Conservation (phyloP, 2,329 filamentous ascomycete species). For the Lasiodiplodia sp. region DNA sequence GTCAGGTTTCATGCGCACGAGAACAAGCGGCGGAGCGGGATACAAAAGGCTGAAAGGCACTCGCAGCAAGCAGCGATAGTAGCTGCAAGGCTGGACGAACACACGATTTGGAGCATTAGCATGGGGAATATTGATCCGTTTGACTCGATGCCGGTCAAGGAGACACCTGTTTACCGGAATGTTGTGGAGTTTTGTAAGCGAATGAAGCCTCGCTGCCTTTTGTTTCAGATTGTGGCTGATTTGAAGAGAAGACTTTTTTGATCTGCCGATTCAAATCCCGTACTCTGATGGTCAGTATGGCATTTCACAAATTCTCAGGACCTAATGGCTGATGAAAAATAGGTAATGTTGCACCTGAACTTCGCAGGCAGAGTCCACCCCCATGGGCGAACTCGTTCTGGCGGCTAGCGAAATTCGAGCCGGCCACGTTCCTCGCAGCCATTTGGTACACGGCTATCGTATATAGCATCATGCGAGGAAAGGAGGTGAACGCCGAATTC, state of each 20-base stretch:
- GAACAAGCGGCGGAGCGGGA: slow-evolving; percentile 1
- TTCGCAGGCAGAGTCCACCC: background rate
- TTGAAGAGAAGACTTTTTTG: background rate
- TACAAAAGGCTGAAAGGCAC: background rate
- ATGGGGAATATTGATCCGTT: background rate
- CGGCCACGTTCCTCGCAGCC: background rate
- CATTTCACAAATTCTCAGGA: too few species aligned
- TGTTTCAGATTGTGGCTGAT: background rate
- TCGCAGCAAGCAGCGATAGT: background rate
- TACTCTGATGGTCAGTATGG: background rate
- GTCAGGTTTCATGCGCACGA: background rate
- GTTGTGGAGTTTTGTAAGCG: background rate
- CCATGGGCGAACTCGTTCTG: background rate
- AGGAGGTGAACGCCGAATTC: background rate
- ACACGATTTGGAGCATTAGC: background rate
- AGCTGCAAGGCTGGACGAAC: background rate
- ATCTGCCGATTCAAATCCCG: background rate
- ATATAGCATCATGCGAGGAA: background rate
- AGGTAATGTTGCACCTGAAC: background rate
- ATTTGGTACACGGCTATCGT: background rate
- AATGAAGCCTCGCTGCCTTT: background rate
- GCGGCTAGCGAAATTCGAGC: background rate
- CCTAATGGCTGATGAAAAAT: background rate
- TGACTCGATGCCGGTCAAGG: background rate
- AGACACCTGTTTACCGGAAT: background rate